A percentile compares a stretch with the other conserved stretches of the same genome.
Conservation (phyloP, 179 eudicot species). For the Corrigiola litoralis region DNA sequence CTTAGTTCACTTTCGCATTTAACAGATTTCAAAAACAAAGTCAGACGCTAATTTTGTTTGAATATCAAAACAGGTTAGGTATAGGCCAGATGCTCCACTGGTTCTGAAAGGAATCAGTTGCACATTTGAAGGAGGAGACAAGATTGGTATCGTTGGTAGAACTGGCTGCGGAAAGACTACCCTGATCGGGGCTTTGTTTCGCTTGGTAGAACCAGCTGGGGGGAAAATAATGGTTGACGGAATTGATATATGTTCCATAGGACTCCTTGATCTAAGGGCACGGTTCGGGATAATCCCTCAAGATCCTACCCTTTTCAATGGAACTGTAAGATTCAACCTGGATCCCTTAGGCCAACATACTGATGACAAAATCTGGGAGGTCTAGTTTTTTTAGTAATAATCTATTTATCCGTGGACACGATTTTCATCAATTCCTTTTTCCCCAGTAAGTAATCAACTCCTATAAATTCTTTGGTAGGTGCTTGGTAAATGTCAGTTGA, state of each 20-base stretch:
- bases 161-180: slow-evolving; percentile 98
- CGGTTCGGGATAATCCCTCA: slow-evolving; percentile 94
- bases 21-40: no score
- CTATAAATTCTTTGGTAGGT: slow-evolving; percentile 45
- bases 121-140: slow-evolving; percentile 81
- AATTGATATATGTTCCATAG: slow-evolving; percentile 71
- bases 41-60: background rate
- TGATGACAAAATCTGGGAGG: slow-evolving; percentile 86
- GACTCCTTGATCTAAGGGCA: slow-evolving; percentile 85
- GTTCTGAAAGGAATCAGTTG: slow-evolving; percentile 78
- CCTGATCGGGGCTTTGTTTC: slow-evolving; percentile 80
- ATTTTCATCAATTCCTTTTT: background rate
- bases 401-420: background rate
- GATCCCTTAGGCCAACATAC: slow-evolving; percentile 72
- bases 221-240: slow-evolving; percentile 76
- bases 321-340: slow-evolving; percentile 81
- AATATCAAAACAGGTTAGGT: slow-evolving; percentile 52
- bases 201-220: slow-evolving; percentile 71
- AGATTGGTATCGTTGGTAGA: slow-evolving; percentile 89
- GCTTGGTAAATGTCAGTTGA: slow-evolving; percentile 84
- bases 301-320: slow-evolving; percentile 93
- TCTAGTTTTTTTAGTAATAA: slow-evolving; percentile 9
- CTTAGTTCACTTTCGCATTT: background rate
- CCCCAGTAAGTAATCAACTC: background rate
- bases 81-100: slow-evolving; percentile 85